These are phyloP conservation scores for Chenopodium berlandieri DNA, from an alignment of 148 eudicot species.

Conservation along the genomic window DNA sequence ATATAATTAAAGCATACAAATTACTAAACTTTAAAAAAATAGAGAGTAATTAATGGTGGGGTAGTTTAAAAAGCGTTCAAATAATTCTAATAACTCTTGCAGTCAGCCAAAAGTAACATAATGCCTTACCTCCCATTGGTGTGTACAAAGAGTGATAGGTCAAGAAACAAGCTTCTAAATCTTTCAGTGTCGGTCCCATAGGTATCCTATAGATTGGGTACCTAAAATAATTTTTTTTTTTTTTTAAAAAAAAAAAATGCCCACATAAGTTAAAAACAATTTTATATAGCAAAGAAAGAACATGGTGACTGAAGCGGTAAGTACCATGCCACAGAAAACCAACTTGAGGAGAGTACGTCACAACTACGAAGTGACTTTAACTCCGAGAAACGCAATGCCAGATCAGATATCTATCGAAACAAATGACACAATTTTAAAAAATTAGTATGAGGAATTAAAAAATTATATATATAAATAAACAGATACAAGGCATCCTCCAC, in stretches of 20 bases:
- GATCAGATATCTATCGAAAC: constrained; percentile 55
- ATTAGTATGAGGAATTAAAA: not conserved
- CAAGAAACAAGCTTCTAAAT: constrained; percentile 91
- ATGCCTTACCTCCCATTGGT: constrained; percentile 52
- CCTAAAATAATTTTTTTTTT: constrained; percentile 37
- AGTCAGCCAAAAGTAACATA: not conserved
- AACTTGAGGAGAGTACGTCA: constrained; percentile 67
- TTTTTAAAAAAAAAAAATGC: not conserved
- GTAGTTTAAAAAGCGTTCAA: not conserved
- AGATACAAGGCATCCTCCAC: not conserved
- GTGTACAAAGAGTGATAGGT: constrained; percentile 76
- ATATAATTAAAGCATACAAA: no score
- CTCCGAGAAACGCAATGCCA: constrained; percentile 58
- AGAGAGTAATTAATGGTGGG: no score
- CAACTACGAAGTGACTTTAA: constrained; percentile 71
- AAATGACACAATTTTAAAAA: constrained; percentile 9
- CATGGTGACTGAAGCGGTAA: not conserved
- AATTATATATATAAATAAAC: not conserved
- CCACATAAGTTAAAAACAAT: not conserved
- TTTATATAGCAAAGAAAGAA: not conserved
- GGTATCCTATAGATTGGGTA: constrained; percentile 98
- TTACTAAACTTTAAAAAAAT: not conserved
- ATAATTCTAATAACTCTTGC: not conserved
- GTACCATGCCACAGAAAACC: constrained; percentile 98
- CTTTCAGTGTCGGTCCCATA: constrained; percentile 66